These are phyloP conservation scores for Termitomyces eurrhizus DNA, from an alignment of 768 basidiomycete genomes.

Conservation along the genomic window DNA sequence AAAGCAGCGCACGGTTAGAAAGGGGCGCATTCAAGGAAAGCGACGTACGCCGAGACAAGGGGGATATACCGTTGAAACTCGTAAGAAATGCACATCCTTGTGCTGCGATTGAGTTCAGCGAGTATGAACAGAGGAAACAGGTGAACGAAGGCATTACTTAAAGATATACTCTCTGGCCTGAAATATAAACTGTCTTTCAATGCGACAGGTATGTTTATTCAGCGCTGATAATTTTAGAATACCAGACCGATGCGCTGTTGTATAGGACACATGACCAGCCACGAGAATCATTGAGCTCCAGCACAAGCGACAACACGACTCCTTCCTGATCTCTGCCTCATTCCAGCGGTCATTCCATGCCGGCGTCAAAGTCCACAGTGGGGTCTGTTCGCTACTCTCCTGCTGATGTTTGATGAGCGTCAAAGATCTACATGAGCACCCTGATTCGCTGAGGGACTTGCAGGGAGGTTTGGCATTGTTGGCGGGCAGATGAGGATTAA, in stretches of 20 bases:
- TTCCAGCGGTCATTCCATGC: conserved; percentile 58
- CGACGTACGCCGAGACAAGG: conserved; percentile 47
- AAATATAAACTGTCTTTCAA: conserved; percentile 66
- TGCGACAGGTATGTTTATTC: conserved; percentile 58
- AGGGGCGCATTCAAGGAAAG: not conserved
- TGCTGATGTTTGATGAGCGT: conserved; percentile 52
- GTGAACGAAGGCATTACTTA: conserved; percentile 47
- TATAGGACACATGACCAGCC: conserved; percentile 62
- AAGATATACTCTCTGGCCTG: conserved; percentile 72
- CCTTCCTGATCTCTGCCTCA: conserved; percentile 64
- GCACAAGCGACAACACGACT: conserved; percentile 67
- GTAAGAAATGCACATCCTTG: conserved; percentile 65
- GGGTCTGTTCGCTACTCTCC: conserved; percentile 47
- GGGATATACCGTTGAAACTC: conserved; percentile 67
- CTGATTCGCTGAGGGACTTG: conserved; percentile 17
- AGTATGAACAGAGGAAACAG: conserved; percentile 1
- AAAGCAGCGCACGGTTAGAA: not conserved
- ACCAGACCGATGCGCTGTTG: conserved; percentile 36
- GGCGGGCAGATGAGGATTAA: conserved; percentile 13
- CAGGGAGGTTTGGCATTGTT: not conserved
- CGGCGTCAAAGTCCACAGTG: conserved; percentile 61
- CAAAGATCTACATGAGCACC: conserved; percentile 46
- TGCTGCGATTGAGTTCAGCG: conserved; percentile 34
- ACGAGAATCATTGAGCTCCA: conserved; percentile 68
- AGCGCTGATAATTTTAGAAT: conserved; percentile 52